These are phyloP conservation scores for Paxillus involutus DNA, from an alignment of 768 basidiomycete genomes.

Conservation along the genomic window DNA sequence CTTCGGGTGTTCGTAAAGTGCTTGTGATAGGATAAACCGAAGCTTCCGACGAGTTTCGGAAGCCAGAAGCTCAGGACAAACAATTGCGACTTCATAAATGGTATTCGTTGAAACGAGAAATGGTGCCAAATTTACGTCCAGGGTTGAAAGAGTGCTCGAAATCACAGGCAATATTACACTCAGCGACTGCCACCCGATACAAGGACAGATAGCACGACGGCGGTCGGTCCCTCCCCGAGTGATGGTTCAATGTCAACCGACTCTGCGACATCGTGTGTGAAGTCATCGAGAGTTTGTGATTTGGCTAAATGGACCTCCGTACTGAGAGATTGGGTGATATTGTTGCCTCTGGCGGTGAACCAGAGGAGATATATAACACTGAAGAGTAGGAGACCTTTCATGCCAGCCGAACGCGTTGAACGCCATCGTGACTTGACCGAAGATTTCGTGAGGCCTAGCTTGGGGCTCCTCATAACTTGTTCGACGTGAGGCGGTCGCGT, in stretches of 20 bases:
- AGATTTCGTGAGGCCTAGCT: too few relatives aligned
- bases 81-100: constrained; percentile 47
- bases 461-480: too few relatives aligned
- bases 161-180: constrained; percentile 52
- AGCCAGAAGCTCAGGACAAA: constrained; percentile 41
- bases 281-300: neutral
- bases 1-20: constrained; percentile 37
- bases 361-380: constrained; percentile 6
- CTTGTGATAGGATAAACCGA: constrained; percentile 30
- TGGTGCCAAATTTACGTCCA: constrained; percentile 37
- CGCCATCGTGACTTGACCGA: too few relatives aligned
- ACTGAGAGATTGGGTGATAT: neutral
- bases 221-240: neutral
- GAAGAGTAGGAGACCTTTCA: neutral
- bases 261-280: neutral
- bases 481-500: too few relatives aligned
- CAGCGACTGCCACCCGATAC: constrained; percentile 34
- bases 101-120: constrained; percentile 36
- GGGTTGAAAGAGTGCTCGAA: constrained; percentile 28
- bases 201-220: constrained; percentile 2
- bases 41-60: constrained; percentile 36
- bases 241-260: neutral
- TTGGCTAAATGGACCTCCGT: neutral
- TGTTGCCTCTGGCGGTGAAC: constrained; percentile 2
- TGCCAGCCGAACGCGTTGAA: too few relatives aligned